These are phyloP conservation scores for Nigrospora osmanthi DNA, from an alignment of 2,329 filamentous ascomycete genomes.

Conservation along the genomic window DNA sequence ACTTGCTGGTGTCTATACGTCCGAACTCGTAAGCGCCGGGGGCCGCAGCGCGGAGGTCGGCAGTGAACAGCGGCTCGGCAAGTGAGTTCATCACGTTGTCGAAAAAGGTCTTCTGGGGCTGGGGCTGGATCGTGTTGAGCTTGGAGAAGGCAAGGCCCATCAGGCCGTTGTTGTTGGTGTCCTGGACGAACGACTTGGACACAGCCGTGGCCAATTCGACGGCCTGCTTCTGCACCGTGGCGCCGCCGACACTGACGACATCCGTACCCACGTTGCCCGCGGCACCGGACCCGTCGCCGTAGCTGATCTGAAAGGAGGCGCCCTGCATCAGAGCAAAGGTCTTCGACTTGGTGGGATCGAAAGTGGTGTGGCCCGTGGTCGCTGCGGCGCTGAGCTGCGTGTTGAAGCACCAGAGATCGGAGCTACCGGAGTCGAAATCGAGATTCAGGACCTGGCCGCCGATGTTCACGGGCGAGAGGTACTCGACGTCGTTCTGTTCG, in stretches of 20 bases:
- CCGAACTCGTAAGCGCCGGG: slow-evolving; percentile 32
- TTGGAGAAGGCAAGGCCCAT: slow-evolving; percentile 24
- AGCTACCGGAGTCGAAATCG: slow-evolving; percentile 26
- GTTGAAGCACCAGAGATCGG: slow-evolving; percentile 26
- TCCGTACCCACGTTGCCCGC: slow-evolving; percentile 25
- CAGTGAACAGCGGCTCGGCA: slow-evolving; percentile 23
- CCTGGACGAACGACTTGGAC: slow-evolving; percentile 20
- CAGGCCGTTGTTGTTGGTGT: slow-evolving; percentile 21
- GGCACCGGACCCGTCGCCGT: slow-evolving; percentile 25
- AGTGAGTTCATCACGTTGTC: slow-evolving; percentile 21
- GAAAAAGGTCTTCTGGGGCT: slow-evolving; percentile 24
- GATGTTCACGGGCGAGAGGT: slow-evolving; percentile 22
- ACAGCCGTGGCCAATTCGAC: slow-evolving; percentile 22
- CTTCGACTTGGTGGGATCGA: slow-evolving; percentile 17
- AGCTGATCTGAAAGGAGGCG: slow-evolving; percentile 20
- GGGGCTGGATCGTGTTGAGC: slow-evolving; percentile 22
- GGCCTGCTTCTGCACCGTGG: slow-evolving; percentile 20
- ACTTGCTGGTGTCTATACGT: slow-evolving; percentile 21
- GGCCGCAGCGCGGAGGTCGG: slow-evolving; percentile 20
- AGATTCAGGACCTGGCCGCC: slow-evolving; percentile 23
- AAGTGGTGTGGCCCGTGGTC: slow-evolving; percentile 18
- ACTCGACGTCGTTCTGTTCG: slow-evolving; percentile 21
- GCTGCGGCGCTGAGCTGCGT: slow-evolving; percentile 19
- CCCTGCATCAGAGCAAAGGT: slow-evolving; percentile 19
- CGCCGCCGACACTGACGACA: slow-evolving; percentile 22